phyloP scores from a whole-genome alignment of 257 asterid genomes.

The Gynochthodes officinalis region DNA sequence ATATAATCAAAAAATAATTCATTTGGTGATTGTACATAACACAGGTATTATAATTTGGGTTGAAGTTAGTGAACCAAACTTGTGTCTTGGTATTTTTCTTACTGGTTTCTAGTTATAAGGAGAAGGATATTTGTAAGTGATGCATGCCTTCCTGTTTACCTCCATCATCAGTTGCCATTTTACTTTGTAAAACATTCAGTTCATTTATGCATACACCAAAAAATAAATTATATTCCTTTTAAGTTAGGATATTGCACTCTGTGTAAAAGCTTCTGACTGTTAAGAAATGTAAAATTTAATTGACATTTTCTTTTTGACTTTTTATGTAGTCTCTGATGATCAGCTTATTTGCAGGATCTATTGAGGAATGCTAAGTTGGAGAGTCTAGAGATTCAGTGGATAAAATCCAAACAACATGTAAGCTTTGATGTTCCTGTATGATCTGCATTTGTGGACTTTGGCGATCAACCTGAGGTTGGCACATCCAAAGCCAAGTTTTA shows the following conservation, averaged over 20 bases:
- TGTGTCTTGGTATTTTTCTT: neutral
- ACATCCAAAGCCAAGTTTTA: neutral
- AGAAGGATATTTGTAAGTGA: neutral
- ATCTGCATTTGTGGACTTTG: neutral
- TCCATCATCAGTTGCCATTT: neutral
- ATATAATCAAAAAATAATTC: neutral
- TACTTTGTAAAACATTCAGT: neutral
- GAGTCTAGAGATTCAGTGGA: slow-evolving; percentile 80
- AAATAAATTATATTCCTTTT: neutral
- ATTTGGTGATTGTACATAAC: neutral
- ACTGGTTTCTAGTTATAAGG: neutral
- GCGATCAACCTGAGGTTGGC: neutral
- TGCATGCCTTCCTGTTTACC: neutral
- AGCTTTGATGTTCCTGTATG: slow-evolving; percentile 27
- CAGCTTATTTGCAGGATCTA: slow-evolving; percentile 54
- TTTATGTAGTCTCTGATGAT: slow-evolving; percentile 9
- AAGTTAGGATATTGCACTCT: neutral
- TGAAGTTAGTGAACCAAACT: neutral
- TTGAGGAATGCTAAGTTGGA: slow-evolving; percentile 59
- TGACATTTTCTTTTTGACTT: neutral
- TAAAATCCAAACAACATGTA: slow-evolving; percentile 80
- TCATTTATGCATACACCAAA: neutral
- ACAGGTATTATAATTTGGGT: neutral
- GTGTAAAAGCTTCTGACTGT: neutral
- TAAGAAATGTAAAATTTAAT: neutral